A percentile compares a stretch with the other conserved stretches of the same genome.
Conservation (phyloP, 2,329 filamentous ascomycete genomes). For the Lasiodiplodia gonubiensis region DNA sequence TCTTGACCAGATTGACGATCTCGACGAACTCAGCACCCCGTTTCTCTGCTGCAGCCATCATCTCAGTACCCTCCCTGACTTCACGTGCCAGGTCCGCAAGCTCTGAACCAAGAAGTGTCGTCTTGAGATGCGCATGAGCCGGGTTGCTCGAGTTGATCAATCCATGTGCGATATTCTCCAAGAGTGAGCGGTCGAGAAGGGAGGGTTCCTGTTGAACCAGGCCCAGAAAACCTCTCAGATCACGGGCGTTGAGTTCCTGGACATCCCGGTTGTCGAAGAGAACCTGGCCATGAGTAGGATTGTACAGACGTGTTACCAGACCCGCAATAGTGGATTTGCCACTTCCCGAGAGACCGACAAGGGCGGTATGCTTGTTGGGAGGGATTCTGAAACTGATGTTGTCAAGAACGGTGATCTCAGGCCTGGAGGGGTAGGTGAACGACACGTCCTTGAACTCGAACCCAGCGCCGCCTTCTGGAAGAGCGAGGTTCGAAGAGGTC, state of each 20-base stretch:
- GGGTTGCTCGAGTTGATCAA: slow-evolving; percentile 49
- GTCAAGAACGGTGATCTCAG: slow-evolving; percentile 47
- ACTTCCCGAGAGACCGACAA: slow-evolving; percentile 42
- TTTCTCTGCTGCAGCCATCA: slow-evolving; percentile 52
- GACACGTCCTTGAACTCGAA: slow-evolving; percentile 43
- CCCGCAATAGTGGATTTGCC: slow-evolving; percentile 52
- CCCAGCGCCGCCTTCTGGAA: slow-evolving; percentile 39
- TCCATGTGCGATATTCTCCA: slow-evolving; percentile 61
- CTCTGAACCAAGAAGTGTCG: slow-evolving; percentile 55
- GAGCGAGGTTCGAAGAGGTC: slow-evolving; percentile 52
- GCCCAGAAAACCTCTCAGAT: slow-evolving; percentile 44
- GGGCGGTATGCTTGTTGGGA: slow-evolving; percentile 48
- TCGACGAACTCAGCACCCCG: slow-evolving; percentile 55
- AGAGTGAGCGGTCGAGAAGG: slow-evolving; percentile 57
- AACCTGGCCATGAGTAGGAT: slow-evolving; percentile 42
- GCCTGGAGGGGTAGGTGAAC: slow-evolving; percentile 51
- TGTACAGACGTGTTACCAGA: slow-evolving; percentile 48
- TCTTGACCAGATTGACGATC: slow-evolving; percentile 57
- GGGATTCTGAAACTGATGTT: slow-evolving; percentile 45
- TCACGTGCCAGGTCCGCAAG: slow-evolving; percentile 59
- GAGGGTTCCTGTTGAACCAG: slow-evolving; percentile 60
- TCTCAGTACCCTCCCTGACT: slow-evolving; percentile 58
- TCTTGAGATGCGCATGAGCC: slow-evolving; percentile 48
- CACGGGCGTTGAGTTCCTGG: slow-evolving; percentile 44
- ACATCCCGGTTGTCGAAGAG: slow-evolving; percentile 48